These are phyloP conservation scores for Nematocida parisii DNA, from an alignment of 371 early-diverging fungal species.

Conservation along the genomic window DNA sequence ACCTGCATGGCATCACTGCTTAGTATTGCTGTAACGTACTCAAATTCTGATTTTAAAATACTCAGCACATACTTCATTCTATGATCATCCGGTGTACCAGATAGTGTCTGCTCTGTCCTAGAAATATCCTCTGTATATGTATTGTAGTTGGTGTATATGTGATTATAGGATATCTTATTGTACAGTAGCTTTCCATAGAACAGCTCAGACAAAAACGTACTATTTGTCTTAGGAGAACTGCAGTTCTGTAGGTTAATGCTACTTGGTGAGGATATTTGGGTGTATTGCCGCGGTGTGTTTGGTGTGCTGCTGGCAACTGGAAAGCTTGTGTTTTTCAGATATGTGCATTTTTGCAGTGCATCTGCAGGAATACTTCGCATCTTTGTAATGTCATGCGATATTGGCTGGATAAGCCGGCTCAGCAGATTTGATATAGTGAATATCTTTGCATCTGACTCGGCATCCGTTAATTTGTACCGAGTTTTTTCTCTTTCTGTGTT, in stretches of 20 bases:
- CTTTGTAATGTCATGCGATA: slow-evolving; percentile 20
- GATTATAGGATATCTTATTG: slow-evolving; percentile 32
- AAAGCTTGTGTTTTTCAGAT: background rate
- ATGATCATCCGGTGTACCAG: background rate
- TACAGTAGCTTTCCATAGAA: slow-evolving; percentile 50
- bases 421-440: slow-evolving; percentile 57
- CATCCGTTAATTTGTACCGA: slow-evolving; percentile 31
- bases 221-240: background rate
- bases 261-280: background rate
- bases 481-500: slow-evolving; percentile 61
- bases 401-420: slow-evolving; percentile 43
- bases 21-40: slow-evolving; percentile 4
- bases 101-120: background rate
- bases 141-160: background rate
- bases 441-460: slow-evolving; percentile 49
- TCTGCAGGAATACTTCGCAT: slow-evolving; percentile 39
- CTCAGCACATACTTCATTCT: slow-evolving; percentile 1
- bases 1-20: background rate
- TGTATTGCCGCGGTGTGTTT: background rate
- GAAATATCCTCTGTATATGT: background rate
- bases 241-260: background rate
- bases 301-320: background rate
- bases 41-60: background rate
- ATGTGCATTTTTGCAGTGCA: slow-evolving; percentile 28
- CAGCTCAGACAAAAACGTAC: slow-evolving; percentile 26